Conservation (phyloP, 208 protist species). For the Trypanosoma melophagium region DNA sequence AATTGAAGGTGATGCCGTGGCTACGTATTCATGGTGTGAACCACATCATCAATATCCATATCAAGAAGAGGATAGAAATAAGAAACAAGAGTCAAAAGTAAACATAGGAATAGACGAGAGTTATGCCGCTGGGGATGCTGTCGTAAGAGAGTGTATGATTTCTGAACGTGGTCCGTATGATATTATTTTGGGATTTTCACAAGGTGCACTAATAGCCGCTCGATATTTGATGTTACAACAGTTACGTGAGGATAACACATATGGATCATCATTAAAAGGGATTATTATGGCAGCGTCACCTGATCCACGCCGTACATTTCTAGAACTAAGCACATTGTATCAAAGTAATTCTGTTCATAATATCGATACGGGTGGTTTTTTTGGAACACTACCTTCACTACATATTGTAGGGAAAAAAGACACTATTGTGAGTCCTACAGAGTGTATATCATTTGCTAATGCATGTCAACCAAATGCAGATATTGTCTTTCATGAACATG, state of each 20-base stretch:
- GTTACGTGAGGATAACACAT: constrained; percentile 23
- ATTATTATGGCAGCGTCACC: constrained; percentile 71
- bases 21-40: constrained; percentile 62
- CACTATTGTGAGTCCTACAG: constrained; percentile 55
- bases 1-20: constrained; percentile 44
- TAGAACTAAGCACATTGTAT: constrained; percentile 18
- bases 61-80: constrained; percentile 17
- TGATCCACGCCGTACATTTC: constrained; percentile 54
- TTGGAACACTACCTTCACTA: constrained; percentile 48
- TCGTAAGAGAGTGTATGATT: constrained; percentile 38
- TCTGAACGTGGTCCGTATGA: constrained; percentile 29
- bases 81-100: neutral
- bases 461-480: constrained; percentile 51
- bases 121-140: constrained; percentile 55
- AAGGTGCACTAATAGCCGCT: constrained; percentile 67
- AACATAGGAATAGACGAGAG: constrained; percentile 14
- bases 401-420: constrained; percentile 83
- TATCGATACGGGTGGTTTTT: constrained; percentile 29
- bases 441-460: constrained; percentile 58
- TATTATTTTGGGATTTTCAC: constrained; percentile 84
- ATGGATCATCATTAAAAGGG: constrained; percentile 24
- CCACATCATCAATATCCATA: neutral
- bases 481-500: constrained; percentile 75
- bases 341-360: neutral
- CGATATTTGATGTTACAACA: constrained; percentile 60